Evolutionary conservation across 371 early-diverging fungal species (phyloP), one percentile per base, ranked within the genome.

Genomic region (Saksenaea vasiformis): DNA sequence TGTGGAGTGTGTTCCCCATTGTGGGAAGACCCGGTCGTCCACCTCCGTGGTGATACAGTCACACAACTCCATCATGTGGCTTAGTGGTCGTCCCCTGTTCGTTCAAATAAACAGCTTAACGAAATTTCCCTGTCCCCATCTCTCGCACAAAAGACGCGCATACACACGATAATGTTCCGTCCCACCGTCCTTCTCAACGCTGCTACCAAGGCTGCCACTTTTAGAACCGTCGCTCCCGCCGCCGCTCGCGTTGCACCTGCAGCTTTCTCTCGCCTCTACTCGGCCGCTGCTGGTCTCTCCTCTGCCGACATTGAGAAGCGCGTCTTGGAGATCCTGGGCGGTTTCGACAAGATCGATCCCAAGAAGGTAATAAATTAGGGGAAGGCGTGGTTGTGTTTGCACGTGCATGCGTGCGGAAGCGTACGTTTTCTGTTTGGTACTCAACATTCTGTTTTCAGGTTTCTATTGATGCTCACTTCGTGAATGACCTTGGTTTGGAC

Each of bases 401-500:
- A 17, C 26, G 22, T n/a, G 10, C 14, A 53, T 19, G 11, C 39
- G 39, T n/a, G 39, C 39, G 11, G 1, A 3, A 11, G 3, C 8
- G 51, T 22, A 19, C n/a, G 11, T 15, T 51, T 27, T 34, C 41
- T 35, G n/a, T 27, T 54, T 55, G 3, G 11, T 47, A 22, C 19
- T 47, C 10, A 47, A 26, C 41, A 13, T 17, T 27, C 19, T 56
- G 43, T 47, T 11, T 62, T 53, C 57, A 96, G 98, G 79, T 98
- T 60, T 76, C 93, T 34, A 80, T 90, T 62, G 83, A 90, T 65
- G 87, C 98, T 34, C 89, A 92, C 78, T 97, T 98, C 75, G 84
- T 85, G 77, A 90, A 91, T 69, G 99, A 98, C 76, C 92, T 98
- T 67, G 95, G 95, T 15, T 80, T 98, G 63, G 99, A 98, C 79